Conservation (phyloP, 805 yeast genomes). For the Yarrowia porcina region DNA sequence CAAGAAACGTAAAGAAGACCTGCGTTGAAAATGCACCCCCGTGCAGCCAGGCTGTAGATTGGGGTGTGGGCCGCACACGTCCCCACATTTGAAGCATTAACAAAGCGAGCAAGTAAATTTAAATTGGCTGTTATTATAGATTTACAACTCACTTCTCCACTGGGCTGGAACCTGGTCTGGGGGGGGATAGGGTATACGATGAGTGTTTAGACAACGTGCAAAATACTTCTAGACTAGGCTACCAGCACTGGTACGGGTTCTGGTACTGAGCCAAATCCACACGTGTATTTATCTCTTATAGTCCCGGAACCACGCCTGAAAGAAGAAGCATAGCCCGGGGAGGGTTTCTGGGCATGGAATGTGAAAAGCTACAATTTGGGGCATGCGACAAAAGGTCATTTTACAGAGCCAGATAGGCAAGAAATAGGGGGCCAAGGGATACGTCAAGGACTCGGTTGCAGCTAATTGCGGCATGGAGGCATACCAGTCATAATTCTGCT, state of each 20-base stretch:
- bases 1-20: not conserved
- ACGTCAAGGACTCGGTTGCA: not conserved
- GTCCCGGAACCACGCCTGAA: not conserved
- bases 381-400: not conserved
- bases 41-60: constrained; percentile 15
- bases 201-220: not conserved
- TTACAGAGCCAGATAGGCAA: not conserved
- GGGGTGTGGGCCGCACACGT: constrained; percentile 1
- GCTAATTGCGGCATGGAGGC: not conserved
- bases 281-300: not conserved
- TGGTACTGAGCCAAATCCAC: not conserved
- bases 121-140: not conserved
- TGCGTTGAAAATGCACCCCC: constrained; percentile 3
- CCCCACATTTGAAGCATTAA: constrained; percentile 15
- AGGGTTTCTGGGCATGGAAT: not conserved
- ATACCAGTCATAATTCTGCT: not conserved
- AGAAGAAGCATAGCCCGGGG: not conserved
- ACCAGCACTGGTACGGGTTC: too few relatives aligned
- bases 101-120: constrained; percentile 3
- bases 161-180: not conserved
- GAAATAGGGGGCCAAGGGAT: not conserved
- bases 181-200: not conserved
- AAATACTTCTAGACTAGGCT: not conserved
- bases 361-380: not conserved
- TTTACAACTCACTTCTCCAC: not conserved